Evolutionary conservation across 148 eudicot genomes (phyloP).

Genomic region (Vaccinium vitisidaea): DNA sequence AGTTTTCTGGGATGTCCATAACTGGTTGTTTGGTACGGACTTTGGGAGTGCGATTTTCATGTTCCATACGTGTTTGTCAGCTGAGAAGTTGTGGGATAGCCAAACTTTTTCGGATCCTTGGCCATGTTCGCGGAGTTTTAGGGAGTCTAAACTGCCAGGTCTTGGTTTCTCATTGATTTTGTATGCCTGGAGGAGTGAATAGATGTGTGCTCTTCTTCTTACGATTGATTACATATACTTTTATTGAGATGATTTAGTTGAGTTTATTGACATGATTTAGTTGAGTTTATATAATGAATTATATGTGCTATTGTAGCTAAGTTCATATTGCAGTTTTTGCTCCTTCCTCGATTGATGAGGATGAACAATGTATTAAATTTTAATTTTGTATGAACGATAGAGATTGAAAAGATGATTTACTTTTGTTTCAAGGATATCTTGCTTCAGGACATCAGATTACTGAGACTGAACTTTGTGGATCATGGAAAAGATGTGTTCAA

Average conservation of each 20-base stretch:
- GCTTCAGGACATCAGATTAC: no score
- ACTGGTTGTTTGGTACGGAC: conserved; percentile 51
- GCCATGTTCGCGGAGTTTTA: conserved; percentile 45
- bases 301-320: background rate
- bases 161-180: conserved; percentile 56
- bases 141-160: conserved; percentile 48
- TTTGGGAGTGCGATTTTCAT: conserved; percentile 59
- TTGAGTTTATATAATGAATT: background rate
- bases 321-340: background rate
- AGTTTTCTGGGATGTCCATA: conserved; percentile 70
- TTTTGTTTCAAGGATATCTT: no score
- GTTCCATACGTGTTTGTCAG: conserved; percentile 54
- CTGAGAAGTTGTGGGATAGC: conserved; percentile 51
- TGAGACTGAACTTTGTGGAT: no score
- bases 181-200: conserved; percentile 68
- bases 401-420: no score
- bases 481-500: no score
- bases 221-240: background rate
- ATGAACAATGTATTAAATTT: background rate
- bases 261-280: background rate
- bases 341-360: background rate
- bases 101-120: conserved; percentile 45
- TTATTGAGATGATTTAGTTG: background rate
- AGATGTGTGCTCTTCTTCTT: conserved; percentile 17
- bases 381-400: no score